Evolutionary conservation across 805 yeast genomes (phyloP).

Genomic region (Kazachstania martiniae): DNA sequence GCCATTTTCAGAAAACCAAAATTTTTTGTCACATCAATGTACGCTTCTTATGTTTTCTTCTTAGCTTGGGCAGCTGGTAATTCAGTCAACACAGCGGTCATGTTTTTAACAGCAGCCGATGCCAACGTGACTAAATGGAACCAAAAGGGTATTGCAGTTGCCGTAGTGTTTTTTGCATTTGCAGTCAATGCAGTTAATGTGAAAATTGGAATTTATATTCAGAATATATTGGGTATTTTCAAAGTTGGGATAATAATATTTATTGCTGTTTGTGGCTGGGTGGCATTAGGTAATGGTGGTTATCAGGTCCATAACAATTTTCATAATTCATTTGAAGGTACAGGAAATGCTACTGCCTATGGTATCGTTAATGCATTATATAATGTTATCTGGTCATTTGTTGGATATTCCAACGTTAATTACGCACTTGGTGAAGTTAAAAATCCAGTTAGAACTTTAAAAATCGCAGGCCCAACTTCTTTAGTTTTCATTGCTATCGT

Average conservation of each 20-base stretch:
- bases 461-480: constrained; percentile 66
- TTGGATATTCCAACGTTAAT: constrained; percentile 76
- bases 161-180: constrained; percentile 60
- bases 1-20: constrained; percentile 57
- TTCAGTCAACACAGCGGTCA: constrained; percentile 71
- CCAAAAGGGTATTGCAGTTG: constrained; percentile 67
- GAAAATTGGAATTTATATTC: constrained; percentile 55
- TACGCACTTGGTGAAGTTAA: constrained; percentile 73
- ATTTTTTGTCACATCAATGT: constrained; percentile 54
- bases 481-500: constrained; percentile 48
- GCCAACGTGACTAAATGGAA: constrained; percentile 62
- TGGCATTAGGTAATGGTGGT: constrained; percentile 46
- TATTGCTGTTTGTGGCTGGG: constrained; percentile 74
- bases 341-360: constrained; percentile 43
- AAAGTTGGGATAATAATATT: constrained; percentile 61
- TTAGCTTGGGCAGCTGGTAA: constrained; percentile 84
- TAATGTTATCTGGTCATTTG: constrained; percentile 76
- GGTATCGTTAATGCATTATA: constrained; percentile 68
- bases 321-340: constrained; percentile 45
- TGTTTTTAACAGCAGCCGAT: constrained; percentile 64
- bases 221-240: constrained; percentile 57
- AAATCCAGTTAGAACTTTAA: constrained; percentile 60
- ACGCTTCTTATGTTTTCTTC: constrained; percentile 61
- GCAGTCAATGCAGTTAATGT: constrained; percentile 50
- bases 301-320: constrained; percentile 53